phyloP scores from a whole-genome alignment of 495 filamentous ascomycete species.

The Elasticomyces elasticus region DNA sequence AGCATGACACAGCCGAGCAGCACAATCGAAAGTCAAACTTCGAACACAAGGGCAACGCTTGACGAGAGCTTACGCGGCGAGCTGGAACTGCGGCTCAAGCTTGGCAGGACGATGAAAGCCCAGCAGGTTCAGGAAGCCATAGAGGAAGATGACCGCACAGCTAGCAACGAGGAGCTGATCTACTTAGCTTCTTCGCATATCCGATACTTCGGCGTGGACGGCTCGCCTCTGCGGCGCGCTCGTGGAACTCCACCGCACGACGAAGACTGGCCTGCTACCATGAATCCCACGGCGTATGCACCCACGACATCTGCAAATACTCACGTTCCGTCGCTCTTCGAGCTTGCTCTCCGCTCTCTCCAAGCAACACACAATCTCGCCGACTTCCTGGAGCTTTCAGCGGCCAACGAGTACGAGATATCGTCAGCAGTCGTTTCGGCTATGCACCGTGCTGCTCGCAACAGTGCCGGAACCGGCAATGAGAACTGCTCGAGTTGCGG shows the following conservation, averaged over 20 bases:
- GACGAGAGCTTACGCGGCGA: constrained; percentile 11
- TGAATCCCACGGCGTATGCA: neutral
- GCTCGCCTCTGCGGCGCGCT: constrained; percentile 23
- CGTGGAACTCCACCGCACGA: neutral
- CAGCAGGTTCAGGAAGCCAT: constrained; percentile 7
- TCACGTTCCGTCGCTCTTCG: constrained; percentile 44
- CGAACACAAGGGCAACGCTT: constrained; percentile 4
- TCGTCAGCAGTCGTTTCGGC: constrained; percentile 12
- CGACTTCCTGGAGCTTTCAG: constrained; percentile 32
- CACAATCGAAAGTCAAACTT: constrained; percentile 7
- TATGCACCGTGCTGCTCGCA: constrained; percentile 18
- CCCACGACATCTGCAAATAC: constrained; percentile 22
- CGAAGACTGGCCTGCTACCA: neutral
- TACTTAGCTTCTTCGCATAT: constrained; percentile 21
- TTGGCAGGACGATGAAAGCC: constrained; percentile 5
- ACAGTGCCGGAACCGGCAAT: constrained; percentile 42
- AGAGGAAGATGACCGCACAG: constrained; percentile 2
- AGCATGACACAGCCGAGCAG: constrained; percentile 37
- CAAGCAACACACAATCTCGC: constrained; percentile 27
- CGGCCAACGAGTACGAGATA: constrained; percentile 23
- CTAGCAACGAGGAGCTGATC: constrained; percentile 15
- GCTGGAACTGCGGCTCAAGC: constrained; percentile 16
- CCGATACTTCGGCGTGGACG: constrained; percentile 38
- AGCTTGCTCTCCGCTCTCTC: constrained; percentile 43
- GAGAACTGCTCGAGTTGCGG: constrained; percentile 52